Base-by-base conservation (phyloP, 106 monocot species). In the Acorus gramineus region DNA sequence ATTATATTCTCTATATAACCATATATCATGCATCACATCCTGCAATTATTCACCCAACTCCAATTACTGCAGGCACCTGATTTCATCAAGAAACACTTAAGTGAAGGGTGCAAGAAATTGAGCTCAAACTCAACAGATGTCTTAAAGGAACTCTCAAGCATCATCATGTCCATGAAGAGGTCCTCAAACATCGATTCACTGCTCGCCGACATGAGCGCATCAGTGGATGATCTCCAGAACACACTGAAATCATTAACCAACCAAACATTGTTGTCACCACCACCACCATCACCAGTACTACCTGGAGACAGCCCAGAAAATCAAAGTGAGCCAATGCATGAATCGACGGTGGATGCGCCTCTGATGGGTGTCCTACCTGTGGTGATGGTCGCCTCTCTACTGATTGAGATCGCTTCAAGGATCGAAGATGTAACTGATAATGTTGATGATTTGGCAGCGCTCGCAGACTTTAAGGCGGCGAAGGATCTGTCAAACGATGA, bases 371-470 rank as follows among this genome's bases (percentile, higher is more conserved):
- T 71, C 3, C 46, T 80, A 49, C 72, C 80, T 0, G 7, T 84
- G 10, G 52, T 84, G 53, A 73, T 75, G 0, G 7, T 81, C 6
- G 74, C 71, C 4, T 75, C 78, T 2, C n/a, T 87, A 46, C 63
- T 87, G 47, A 70, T 75, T 1, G 87, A 87, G 55, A 77, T 81
- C 60, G 59, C 87, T 2, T 57, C 50, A 28, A 74, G 80, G 66
- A 67, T 81, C 28, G 72, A 73, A 42, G 78, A 61, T 0, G 70
- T 84, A 0, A 73, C 64, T 0, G 75, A 73, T 45, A 71, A 71
- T 0, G 78, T 81, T 8, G 65, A 84, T 2, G n/a, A 47, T 7
- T 66, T 87, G 3, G 75, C 75, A 0, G 58, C 42, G 2, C 47
- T 49, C 4, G 49, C 64, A 6, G 14, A 50, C 6, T 72, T 76